phyloP scores from a whole-genome alignment of 768 basidiomycete genomes.

The Boletus eberwhitei region DNA sequence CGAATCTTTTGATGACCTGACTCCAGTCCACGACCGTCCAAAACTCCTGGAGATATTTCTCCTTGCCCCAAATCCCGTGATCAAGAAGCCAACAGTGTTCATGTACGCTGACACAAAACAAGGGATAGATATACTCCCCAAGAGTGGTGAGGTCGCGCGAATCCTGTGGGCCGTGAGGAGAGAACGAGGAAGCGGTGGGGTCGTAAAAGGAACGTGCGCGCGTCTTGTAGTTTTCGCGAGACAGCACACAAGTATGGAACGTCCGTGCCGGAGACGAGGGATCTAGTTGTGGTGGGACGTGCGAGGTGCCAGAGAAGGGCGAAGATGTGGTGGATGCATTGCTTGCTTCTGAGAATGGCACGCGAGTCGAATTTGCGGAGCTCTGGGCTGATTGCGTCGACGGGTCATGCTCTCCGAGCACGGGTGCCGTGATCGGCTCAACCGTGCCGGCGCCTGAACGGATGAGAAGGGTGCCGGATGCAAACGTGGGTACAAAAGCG shows the following conservation, averaged over 20 bases:
- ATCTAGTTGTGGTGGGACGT: constrained; percentile 26
- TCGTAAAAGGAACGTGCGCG: constrained; percentile 30
- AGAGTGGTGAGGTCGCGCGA: constrained; percentile 26
- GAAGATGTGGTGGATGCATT: constrained; percentile 35
- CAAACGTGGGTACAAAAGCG: constrained; percentile 83
- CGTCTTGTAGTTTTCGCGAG: constrained; percentile 1
- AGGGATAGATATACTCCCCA: constrained; percentile 64
- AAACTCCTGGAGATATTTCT: constrained; percentile 78
- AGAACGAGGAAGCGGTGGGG: constrained; percentile 7
- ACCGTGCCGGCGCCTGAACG: constrained; percentile 46
- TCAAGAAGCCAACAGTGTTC: constrained; percentile 90
- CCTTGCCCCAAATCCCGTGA: constrained; percentile 89
- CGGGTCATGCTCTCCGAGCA: constrained; percentile 28
- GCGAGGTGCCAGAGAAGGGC: constrained; percentile 42
- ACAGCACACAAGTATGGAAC: constrained; percentile 25
- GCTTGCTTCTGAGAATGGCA: constrained; percentile 26
- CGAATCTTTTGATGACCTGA: constrained; percentile 42
- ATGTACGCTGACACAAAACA: constrained; percentile 76
- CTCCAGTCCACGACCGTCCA: constrained; percentile 83
- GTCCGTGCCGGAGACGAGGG: constrained; percentile 30
- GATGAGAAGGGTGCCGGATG: constrained; percentile 83
- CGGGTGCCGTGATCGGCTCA: constrained; percentile 21
- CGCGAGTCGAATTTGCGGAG: constrained; percentile 12
- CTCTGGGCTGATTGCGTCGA: not conserved
- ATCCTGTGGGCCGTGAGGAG: constrained; percentile 14